A percentile compares a stretch with the other conserved stretches of the same genome.
Evolutionary conservation across 345 rosid species (phyloP).

Genomic region (Citrus trifoliata): DNA sequence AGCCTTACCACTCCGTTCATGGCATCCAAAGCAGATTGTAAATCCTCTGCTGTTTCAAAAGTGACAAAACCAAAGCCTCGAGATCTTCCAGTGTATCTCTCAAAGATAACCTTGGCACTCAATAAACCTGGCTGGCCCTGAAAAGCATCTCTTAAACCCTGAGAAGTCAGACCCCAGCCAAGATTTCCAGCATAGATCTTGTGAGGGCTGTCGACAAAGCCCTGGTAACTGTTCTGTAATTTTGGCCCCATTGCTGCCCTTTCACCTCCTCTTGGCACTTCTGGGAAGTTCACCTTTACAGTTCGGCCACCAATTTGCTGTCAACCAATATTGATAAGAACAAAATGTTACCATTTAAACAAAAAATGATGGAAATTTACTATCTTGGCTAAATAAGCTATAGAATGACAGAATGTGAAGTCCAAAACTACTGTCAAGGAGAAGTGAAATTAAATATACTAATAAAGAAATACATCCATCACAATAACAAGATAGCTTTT

Average conservation of each 20-base stretch:
- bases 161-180: slow-evolving; percentile 76
- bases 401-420: not conserved
- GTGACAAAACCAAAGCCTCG: slow-evolving; percentile 84
- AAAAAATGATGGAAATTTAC: not conserved
- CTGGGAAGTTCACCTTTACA: slow-evolving; percentile 86
- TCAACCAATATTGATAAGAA: slow-evolving; percentile 6
- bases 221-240: slow-evolving; percentile 45
- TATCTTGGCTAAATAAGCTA: no score
- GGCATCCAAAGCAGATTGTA: slow-evolving; percentile 52
- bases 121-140: slow-evolving; percentile 63
- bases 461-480: not conserved
- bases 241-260: slow-evolving; percentile 64
- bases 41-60: slow-evolving; percentile 63
- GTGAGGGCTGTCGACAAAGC: slow-evolving; percentile 73
- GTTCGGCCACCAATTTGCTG: slow-evolving; percentile 91
- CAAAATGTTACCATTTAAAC: not conserved
- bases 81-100: slow-evolving; percentile 71
- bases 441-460: not conserved
- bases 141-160: slow-evolving; percentile 69
- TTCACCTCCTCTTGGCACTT: slow-evolving; percentile 94
- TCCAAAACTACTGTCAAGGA: not conserved
- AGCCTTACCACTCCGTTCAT: slow-evolving; percentile 81
- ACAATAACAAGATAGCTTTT: not conserved
- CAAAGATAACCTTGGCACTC: slow-evolving; percentile 82
- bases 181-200: slow-evolving; percentile 94